Percentiles rank a stretch among this genome's conserved stretches.
phyloP scores from a whole-genome alignment of 2,329 filamentous ascomycete genomes.

The Alternaria arborescens region DNA sequence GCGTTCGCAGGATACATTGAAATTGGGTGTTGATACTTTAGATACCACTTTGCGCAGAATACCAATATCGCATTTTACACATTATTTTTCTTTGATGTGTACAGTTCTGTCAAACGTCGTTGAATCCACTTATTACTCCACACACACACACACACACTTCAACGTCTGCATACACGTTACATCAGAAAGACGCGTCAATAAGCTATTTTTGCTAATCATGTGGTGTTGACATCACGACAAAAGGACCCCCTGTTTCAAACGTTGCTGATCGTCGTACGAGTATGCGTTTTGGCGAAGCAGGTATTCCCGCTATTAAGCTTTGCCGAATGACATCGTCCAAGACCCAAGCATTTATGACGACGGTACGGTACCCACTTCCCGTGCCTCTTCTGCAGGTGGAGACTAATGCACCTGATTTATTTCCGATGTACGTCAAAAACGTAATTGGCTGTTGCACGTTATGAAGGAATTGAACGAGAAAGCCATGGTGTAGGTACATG shows the following conservation, averaged over 20 bases:
- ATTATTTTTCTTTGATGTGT: not conserved
- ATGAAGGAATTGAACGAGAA: not conserved
- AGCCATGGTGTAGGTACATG: not conserved
- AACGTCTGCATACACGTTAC: not conserved
- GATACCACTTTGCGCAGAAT: conserved; percentile 18
- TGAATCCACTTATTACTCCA: conserved; percentile 1
- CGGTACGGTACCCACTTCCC: not conserved
- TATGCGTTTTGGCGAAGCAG: not conserved
- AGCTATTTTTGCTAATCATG: not conserved
- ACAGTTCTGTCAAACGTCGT: not conserved
- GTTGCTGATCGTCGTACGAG: conserved; percentile 3
- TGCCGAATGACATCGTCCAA: conserved; percentile 16
- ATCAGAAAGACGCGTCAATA: not conserved
- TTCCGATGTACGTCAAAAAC: not conserved
- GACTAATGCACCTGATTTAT: not conserved
- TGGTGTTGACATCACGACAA: not conserved
- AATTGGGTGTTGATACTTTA: conserved; percentile 6
- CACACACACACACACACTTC: not conserved
- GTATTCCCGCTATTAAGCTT: conserved; percentile 9
- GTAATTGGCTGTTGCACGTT: not conserved
- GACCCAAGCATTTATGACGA: conserved; percentile 3
- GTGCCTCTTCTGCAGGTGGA: not conserved
- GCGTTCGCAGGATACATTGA: conserved; percentile 13
- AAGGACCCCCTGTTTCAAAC: not conserved
- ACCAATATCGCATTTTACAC: not conserved